Evolutionary conservation across 495 filamentous ascomycete species (phyloP), one percentile per base, ranked within the genome.

Genomic region (Chaetomidium leptoderma): DNA sequence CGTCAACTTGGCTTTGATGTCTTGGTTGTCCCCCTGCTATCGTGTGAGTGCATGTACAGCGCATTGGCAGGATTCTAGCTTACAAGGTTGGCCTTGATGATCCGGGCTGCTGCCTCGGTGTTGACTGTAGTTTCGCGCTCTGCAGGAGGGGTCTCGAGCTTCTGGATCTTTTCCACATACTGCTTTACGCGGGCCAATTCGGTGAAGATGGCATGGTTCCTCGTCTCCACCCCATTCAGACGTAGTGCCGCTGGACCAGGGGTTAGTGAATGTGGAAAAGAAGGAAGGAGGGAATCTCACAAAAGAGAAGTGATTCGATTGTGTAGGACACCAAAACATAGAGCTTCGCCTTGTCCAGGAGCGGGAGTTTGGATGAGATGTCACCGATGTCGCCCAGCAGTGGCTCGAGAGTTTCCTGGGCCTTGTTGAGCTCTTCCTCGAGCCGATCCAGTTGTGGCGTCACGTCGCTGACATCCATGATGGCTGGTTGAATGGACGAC

Each of bases 91-190:
- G 88, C 79, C 64, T 83, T 87, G 57, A 98, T 83, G 59, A 98
- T 89, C 54, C 93, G 80, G 24, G 77, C 78, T 27, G 89, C 91
- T 27, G 90, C 93, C 53, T 80, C 78, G 63, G 89, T 95, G 64
- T 98, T 88, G 23, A 98, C 74, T 7, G 71, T 82, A 65, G 82
- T 73, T 23, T 80, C 78, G 32, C 78, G 76, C 57, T 82, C 78
- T 51, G 78, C 76, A 43, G 78, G 76, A 0, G 81, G 73, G 11
- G 62, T 72, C 59, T 84, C 80, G 9, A 74, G 69, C 14, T 72
- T 72, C 67, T 95, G 88, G 64, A 97, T 91, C 75, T 97, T 98
- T n/a, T 83, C 83, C 66, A 95, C 91, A 71, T 97, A 97, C 69
- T 91, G 86, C 68, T 82, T 89, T 50, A 97, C 86, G 47, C 93